Percentiles rank a stretch among this genome's conserved stretches.
Conservation (phyloP, 352 stramenopile genomes). For the Phytophthora ramorum region DNA sequence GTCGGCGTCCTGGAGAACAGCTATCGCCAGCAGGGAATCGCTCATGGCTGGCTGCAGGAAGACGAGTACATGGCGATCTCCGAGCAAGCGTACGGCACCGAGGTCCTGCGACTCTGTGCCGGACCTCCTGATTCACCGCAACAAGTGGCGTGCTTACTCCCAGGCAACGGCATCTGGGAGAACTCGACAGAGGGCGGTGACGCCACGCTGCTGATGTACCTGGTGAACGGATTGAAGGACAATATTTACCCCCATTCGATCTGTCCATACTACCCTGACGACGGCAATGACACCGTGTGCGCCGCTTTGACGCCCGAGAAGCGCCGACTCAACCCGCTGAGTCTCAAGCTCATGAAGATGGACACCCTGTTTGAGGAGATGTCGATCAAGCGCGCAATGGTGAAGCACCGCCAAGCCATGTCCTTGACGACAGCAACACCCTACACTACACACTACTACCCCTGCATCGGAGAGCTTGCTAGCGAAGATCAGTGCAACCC, state of each 20-base stretch:
- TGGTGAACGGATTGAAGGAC: conserved; percentile 55
- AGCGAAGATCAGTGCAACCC: conserved; percentile 57
- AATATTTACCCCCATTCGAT: conserved; percentile 59
- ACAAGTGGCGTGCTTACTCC: conserved; percentile 56
- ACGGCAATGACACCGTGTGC: conserved; percentile 58
- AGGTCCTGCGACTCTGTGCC: conserved; percentile 58
- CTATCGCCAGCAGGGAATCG: conserved; percentile 62
- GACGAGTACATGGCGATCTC: conserved; percentile 64
- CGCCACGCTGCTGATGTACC: conserved; percentile 52
- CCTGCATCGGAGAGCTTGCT: conserved; percentile 57
- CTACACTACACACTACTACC: conserved; percentile 66
- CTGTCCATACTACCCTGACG: conserved; percentile 53
- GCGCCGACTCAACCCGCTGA: conserved; percentile 55
- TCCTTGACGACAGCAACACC: conserved; percentile 64
- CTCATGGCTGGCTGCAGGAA: conserved; percentile 50
- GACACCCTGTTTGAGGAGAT: conserved; percentile 49
- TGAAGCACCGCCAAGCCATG: conserved; percentile 48
- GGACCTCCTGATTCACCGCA: conserved; percentile 52
- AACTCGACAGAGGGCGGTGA: conserved; percentile 69
- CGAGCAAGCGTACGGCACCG: conserved; percentile 63
- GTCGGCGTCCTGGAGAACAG: conserved; percentile 62
- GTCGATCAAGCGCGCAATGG: conserved; percentile 52
- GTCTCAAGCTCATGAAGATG: conserved; percentile 52
- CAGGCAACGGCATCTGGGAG: conserved; percentile 56
- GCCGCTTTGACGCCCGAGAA: conserved; percentile 41